A percentile compares a stretch with the other conserved stretches of the same genome.
Evolutionary conservation across 371 early-diverging fungal species (phyloP).

Genomic region (Mucor saturninus): DNA sequence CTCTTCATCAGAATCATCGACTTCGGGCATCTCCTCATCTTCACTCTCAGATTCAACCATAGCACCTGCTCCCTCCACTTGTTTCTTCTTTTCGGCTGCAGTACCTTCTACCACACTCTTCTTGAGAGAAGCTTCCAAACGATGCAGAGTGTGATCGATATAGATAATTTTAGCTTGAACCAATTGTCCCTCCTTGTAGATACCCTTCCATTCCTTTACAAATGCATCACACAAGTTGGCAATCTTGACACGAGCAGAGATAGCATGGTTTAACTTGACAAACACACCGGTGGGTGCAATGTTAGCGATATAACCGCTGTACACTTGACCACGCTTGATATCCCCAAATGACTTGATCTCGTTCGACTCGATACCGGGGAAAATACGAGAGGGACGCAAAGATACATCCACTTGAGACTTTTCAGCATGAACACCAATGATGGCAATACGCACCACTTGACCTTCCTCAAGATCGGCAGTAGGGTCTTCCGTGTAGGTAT

Average conservation of each 20-base stretch:
- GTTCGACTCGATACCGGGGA: slow-evolving; percentile 32
- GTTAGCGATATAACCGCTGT: slow-evolving; percentile 77
- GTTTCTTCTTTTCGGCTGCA: slow-evolving; percentile 40
- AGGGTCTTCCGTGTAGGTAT: slow-evolving; percentile 58
- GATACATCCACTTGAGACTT: slow-evolving; percentile 69
- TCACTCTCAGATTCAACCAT: slow-evolving; percentile 46
- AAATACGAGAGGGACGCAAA: slow-evolving; percentile 58
- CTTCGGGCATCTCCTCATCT: slow-evolving; percentile 41
- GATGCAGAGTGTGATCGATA: slow-evolving; percentile 61
- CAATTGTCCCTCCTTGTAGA: slow-evolving; percentile 74
- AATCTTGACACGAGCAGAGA: slow-evolving; percentile 84
- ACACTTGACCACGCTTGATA: slow-evolving; percentile 57
- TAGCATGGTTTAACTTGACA: slow-evolving; percentile 66
- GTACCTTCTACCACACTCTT: slow-evolving; percentile 40
- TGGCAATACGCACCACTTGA: slow-evolving; percentile 56
- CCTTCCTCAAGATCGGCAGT: slow-evolving; percentile 50
- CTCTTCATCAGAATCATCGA: slow-evolving; percentile 54
- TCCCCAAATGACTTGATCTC: slow-evolving; percentile 57
- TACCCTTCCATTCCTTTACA: slow-evolving; percentile 79
- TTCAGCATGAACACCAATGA: slow-evolving; percentile 54
- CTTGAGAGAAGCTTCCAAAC: slow-evolving; percentile 69
- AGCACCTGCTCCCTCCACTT: slow-evolving; percentile 30
- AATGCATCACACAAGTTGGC: slow-evolving; percentile 86
- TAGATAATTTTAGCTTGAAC: slow-evolving; percentile 77
- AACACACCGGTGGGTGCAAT: slow-evolving; percentile 79